A percentile compares a stretch with the other conserved stretches of the same genome.
phyloP scores from a whole-genome alignment of 495 filamentous ascomycete genomes.

The Podospora didyma region DNA sequence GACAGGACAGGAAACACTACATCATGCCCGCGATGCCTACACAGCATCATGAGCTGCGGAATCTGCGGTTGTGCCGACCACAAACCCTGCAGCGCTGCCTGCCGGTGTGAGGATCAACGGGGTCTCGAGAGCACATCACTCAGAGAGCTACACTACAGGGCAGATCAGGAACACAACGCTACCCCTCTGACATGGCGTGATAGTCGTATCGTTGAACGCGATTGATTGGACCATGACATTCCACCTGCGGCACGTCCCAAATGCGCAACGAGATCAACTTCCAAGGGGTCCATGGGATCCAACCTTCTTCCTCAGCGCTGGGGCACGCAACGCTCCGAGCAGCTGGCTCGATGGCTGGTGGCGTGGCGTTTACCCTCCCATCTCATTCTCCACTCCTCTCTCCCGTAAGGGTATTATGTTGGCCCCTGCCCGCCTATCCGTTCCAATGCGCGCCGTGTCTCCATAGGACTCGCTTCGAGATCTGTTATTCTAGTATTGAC shows the following conservation, averaged over 20 bases:
- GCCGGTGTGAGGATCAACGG: neutral
- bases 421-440: no score
- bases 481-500: no score
- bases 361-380: no score
- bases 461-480: no score
- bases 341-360: no score
- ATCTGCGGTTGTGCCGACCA: neutral
- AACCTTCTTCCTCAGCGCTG: neutral
- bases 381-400: no score
- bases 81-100: neutral
- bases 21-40: neutral
- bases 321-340: neutral
- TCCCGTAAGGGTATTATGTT: no score
- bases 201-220: neutral
- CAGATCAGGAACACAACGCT: neutral
- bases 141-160: neutral
- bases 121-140: neutral
- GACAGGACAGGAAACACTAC: no score
- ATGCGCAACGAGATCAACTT: neutral
- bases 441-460: no score
- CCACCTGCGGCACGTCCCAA: neutral
- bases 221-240: neutral
- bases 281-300: neutral
- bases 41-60: neutral
- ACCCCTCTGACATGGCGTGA: neutral